Base-by-base conservation (phyloP, 345 rosid genomes). In the Lepidium sativum region DNA sequence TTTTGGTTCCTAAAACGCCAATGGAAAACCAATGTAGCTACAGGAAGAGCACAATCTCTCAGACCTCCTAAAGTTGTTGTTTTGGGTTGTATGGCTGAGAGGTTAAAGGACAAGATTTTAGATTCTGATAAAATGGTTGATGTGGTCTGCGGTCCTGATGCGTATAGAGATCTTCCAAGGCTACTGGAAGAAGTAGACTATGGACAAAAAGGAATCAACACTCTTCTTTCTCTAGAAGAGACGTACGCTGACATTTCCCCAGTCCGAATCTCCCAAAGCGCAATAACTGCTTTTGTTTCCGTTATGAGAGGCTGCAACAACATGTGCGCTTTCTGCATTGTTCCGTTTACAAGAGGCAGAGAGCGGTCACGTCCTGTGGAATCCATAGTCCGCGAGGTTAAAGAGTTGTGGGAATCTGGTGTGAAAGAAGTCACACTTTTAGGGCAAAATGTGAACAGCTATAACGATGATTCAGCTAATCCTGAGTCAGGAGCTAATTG, bases 71-170 rank as follows among this genome's bases (percentile, higher is more conserved):
- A 89, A 80, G 89, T 94, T 25, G 99, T 86, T 23, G 96, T 94
- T 5, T 78, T 94, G 75, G 99, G 99, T 53, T 94, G 99, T 76
- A 89, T 94, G 97, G 96, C 97, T 38, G 99, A 94, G 68, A 83
- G 99, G 73, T 65, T 87, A 37, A 94, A 94, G 74, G 97, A 89
- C 3, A 89, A 84, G 81, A 89, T 94, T 61, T 78, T 94, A 10
- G 96, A 86, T 79, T 75, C 97, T 0, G 95, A 94, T 77, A 94
- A 89, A 80, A 94, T 94, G 97, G 99, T 94, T 42, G 97, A 89
- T 78, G 99, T 89, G 55, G 99, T 94, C 2, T 89, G 99, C 1
- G 97, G 96, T 7, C 92, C 96, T 11, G 96, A 94, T 78, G 99
- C 99, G 15, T 94, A 87, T 56, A 82, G 99, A 73, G 97, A 89